phyloP scores from a whole-genome alignment of 345 rosid species.

The Camelina laxa region DNA sequence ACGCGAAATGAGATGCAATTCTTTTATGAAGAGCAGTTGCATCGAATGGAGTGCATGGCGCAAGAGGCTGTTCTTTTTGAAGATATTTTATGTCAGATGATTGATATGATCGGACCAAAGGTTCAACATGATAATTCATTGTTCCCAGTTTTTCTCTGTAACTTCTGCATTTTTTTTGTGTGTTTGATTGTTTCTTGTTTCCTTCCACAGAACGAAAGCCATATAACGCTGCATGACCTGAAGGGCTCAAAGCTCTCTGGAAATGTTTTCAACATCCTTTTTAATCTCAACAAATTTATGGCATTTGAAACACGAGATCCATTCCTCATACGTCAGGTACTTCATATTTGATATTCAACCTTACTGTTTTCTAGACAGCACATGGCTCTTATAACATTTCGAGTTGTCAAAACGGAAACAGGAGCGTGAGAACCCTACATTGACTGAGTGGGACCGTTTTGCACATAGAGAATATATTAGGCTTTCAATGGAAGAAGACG shows the following conservation, averaged over 20 bases:
- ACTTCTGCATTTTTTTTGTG: background rate
- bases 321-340: conserved; percentile 95
- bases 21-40: conserved; percentile 96
- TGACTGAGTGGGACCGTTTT: conserved; percentile 99
- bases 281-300: conserved; percentile 96
- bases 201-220: conserved; percentile 66
- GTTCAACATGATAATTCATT: conserved; percentile 46
- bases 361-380: background rate
- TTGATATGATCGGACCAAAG: conserved; percentile 96
- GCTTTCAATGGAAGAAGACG: conserved; percentile 99
- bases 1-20: conserved; percentile 90
- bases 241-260: conserved; percentile 91
- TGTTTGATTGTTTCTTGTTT: conserved; percentile 33
- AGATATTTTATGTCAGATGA: conserved; percentile 93
- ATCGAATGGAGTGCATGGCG: conserved; percentile 99
- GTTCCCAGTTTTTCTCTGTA: background rate
- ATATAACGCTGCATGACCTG: conserved; percentile 65
- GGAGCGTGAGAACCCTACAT: conserved; percentile 95
- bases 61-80: conserved; percentile 96
- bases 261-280: conserved; percentile 86
- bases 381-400: background rate
- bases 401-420: conserved; percentile 41
- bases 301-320: conserved; percentile 98
- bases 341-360: background rate
- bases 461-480: conserved; percentile 97